Base-by-base conservation (phyloP, 345 rosid genomes). In the Populus pruinosa region DNA sequence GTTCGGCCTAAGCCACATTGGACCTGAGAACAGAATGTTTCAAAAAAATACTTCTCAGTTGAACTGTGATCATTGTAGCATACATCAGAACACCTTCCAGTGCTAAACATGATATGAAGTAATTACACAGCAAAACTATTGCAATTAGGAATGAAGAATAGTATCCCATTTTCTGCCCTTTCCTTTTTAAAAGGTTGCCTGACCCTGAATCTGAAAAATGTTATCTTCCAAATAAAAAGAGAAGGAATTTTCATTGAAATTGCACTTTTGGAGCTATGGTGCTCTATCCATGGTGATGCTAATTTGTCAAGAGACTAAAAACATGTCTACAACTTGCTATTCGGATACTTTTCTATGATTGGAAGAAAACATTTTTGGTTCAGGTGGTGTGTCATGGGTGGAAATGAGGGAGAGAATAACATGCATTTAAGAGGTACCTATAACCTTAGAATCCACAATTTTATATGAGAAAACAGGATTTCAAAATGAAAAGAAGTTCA, bases 1-100 rank as follows among this genome's bases (percentile, higher is more conserved):
- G 91, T 90, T 74, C 98, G 77, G 35, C 98, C 99, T 76, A 93
- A 85, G 13, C 98, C 99, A 69, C 98, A 93, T 77, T 91, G 99
- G 80, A 95, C 87, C 99, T 91, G 77, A 59, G n/a, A 76, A 70
- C 0, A 67, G 5, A 11, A 27, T 21, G 71, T 74, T 71, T 43
- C n/a, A 20, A 43, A 61, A 61, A 43, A 39, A 50, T 50, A 14
- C 63, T 27, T 47, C 59, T 68, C 23, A 39, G 12, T 38, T 39
- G 31, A 39, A 68, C 71, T 20, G 31, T 20, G 53, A 67, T 67
- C 21, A 8, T 2, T n/a, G 38, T 6, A 68, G n/a, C 7, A 38
- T 36, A 0, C 38, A 68, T 23, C 39, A 44, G 35, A 25, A 4
- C 17, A 70, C 55, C 50, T 12, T 47, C 3, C 50, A 47, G 50